Percentiles rank a stretch among this genome's conserved stretches.
Evolutionary conservation across 2,329 filamentous ascomycete genomes (phyloP).

Genomic region (Sclerotinia minor): DNA sequence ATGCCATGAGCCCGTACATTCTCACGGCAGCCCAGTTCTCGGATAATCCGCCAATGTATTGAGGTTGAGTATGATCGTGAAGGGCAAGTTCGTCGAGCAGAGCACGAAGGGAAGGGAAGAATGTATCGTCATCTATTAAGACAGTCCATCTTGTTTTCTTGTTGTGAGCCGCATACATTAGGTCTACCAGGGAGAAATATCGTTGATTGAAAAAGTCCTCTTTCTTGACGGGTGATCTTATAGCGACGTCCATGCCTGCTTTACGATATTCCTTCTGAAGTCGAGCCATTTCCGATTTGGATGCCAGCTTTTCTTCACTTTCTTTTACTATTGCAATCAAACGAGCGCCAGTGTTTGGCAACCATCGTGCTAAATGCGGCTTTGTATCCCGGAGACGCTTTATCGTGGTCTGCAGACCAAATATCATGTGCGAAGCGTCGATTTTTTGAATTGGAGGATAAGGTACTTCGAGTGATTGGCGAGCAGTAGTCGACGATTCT

Average conservation of each 20-base stretch:
- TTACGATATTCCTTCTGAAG: slow-evolving; percentile 36
- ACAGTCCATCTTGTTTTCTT: slow-evolving; percentile 42
- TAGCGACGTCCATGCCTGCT: slow-evolving; percentile 36
- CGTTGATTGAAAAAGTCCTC: slow-evolving; percentile 41
- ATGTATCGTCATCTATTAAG: slow-evolving; percentile 41
- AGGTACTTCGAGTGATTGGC: slow-evolving; percentile 35
- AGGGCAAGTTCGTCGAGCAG: slow-evolving; percentile 41
- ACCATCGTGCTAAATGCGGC: slow-evolving; percentile 40
- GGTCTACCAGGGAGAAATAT: slow-evolving; percentile 49
- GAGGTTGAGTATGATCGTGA: slow-evolving; percentile 34
- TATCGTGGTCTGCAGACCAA: slow-evolving; percentile 40
- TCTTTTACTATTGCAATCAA: slow-evolving; percentile 41
- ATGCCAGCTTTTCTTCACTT: slow-evolving; percentile 32
- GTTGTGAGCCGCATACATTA: slow-evolving; percentile 45
- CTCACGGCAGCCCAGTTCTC: slow-evolving; percentile 41
- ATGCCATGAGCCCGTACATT: slow-evolving; percentile 40
- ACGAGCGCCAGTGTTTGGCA: slow-evolving; percentile 38
- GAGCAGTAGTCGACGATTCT: slow-evolving; percentile 33
- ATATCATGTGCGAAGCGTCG: slow-evolving; percentile 58
- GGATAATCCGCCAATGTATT: slow-evolving; percentile 38
- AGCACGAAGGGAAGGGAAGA: slow-evolving; percentile 40
- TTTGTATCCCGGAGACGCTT: slow-evolving; percentile 37
- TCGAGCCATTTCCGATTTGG: slow-evolving; percentile 34
- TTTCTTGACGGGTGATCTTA: slow-evolving; percentile 36
- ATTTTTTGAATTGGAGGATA: slow-evolving; percentile 31